phyloP scores from a whole-genome alignment of 106 monocot species.

The Acorus gramineus region DNA sequence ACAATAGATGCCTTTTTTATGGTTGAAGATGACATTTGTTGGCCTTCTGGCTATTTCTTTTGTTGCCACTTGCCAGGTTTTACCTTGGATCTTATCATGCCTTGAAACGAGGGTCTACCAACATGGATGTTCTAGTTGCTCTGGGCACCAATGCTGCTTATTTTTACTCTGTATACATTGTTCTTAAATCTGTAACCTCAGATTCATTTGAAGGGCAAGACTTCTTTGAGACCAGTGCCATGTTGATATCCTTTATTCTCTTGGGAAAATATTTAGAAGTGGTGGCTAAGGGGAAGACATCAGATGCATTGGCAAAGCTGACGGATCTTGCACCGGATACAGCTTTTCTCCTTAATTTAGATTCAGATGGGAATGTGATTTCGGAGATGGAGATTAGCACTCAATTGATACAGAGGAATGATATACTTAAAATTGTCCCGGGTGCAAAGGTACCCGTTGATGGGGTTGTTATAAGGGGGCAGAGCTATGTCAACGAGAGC shows the following conservation, averaged over 20 bases:
- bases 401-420: slow-evolving; percentile 78
- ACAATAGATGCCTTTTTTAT: too few relatives aligned
- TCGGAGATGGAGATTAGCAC: slow-evolving; percentile 70
- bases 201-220: slow-evolving; percentile 75
- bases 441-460: slow-evolving; percentile 85
- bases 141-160: slow-evolving; percentile 91
- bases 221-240: slow-evolving; percentile 88
- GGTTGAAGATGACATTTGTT: too few relatives aligned
- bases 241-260: slow-evolving; percentile 92
- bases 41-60: slow-evolving; percentile 7
- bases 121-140: slow-evolving; percentile 90
- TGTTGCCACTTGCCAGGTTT: slow-evolving; percentile 39
- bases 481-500: slow-evolving; percentile 89
- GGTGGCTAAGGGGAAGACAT: slow-evolving; percentile 85
- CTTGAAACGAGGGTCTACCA: slow-evolving; percentile 55
- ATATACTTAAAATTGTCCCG: slow-evolving; percentile 81
- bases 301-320: slow-evolving; percentile 74
- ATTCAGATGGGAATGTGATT: slow-evolving; percentile 49
- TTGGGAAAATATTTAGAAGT: slow-evolving; percentile 89
- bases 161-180: slow-evolving; percentile 75
- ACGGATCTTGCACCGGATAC: slow-evolving; percentile 83
- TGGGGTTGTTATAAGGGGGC: slow-evolving; percentile 74
- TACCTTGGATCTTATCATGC: slow-evolving; percentile 86
- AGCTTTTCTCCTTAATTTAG: slow-evolving; percentile 53
- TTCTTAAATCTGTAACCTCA: slow-evolving; percentile 47